Conservation (phyloP, 1,284 basidiomycete species). For the Mycena citricolor region DNA sequence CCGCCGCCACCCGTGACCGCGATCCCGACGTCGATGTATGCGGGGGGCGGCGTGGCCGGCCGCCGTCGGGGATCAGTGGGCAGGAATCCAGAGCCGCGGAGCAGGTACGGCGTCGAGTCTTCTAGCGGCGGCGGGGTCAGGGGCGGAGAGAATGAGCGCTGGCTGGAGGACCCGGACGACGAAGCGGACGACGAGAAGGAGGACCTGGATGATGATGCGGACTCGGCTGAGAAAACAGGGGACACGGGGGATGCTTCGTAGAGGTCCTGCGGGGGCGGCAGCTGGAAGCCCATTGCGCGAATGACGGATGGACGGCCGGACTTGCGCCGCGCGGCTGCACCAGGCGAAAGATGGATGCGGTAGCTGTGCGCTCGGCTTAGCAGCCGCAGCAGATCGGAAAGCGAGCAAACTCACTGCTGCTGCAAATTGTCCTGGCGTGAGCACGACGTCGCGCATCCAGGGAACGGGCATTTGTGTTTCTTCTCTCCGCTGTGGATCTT, state of each 20-base stretch:
- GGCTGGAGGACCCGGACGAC: background rate
- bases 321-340: slow-evolving; percentile 45
- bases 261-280: background rate
- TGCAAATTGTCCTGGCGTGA: slow-evolving; percentile 68
- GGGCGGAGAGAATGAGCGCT: background rate
- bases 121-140: slow-evolving; percentile 12
- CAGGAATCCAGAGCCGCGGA: too few relatives aligned
- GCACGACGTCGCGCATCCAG: slow-evolving; percentile 65
- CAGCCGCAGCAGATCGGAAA: background rate
- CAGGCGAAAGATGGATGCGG: slow-evolving; percentile 57
- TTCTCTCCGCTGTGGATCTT: slow-evolving; percentile 69
- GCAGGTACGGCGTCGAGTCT: slow-evolving; percentile 7
- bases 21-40: too few relatives aligned
- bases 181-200: background rate
- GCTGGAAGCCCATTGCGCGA: too few relatives aligned
- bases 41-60: too few relatives aligned
- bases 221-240: background rate
- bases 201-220: background rate
- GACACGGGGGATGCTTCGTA: background rate
- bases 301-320: slow-evolving; percentile 4
- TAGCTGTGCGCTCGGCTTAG: slow-evolving; percentile 38
- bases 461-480: slow-evolving; percentile 68
- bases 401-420: slow-evolving; percentile 53
- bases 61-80: too few relatives aligned
- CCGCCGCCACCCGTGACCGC: too few relatives aligned